Evolutionary conservation across 108 stramenopile species (phyloP), one percentile per base, ranked within the genome.

Genomic region (Conticribra guillardii): DNA sequence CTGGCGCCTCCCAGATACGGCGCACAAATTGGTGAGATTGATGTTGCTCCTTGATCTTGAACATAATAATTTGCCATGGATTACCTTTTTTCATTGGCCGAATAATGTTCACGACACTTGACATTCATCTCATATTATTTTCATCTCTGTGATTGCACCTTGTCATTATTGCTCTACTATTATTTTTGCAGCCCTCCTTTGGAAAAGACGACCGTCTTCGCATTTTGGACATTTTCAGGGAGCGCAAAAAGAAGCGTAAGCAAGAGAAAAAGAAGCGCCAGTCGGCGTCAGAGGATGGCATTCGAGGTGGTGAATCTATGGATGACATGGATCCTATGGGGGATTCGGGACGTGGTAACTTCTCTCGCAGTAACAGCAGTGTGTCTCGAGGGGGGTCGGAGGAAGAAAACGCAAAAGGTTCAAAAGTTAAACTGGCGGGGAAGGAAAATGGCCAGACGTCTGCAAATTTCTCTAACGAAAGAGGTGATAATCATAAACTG

Each of bases 191-290:
- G 51, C 92, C 92, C 11, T 84, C 85, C 51, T 93, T 93, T 64
- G 89, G 85, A 55, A 69, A 48, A 16, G 84, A 90, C 21, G 92
- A 93, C 67, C 85, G 85, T 55, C 64, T 68, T 55, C 86, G 92
- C 37, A 84, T 93, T 61, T 68, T 88, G 37, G 89, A 93, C 34
- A 53, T 93, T 17, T 90, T 89, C 79, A 90, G 85, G 59, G 82
- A 87, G 47, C 84, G 87, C 41, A 90, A 89, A 79, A 88, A 88
- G 72, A 78, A 75, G 41, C 73, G 84, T 23, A 82, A 84, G 41
- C 82, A 85, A 54, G 60, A 70, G 27, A 77, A 78, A 64, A 67
- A 61, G 60, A 74, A 74, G 26, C 72, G 53, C 37, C 65, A 46
- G 45, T 44, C 61, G 18, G 2, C 52, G 27, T 29, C 49, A 2